These are phyloP conservation scores for Waitea zeae DNA, from an alignment of 1,284 basidiomycete genomes.

Conservation along the genomic window DNA sequence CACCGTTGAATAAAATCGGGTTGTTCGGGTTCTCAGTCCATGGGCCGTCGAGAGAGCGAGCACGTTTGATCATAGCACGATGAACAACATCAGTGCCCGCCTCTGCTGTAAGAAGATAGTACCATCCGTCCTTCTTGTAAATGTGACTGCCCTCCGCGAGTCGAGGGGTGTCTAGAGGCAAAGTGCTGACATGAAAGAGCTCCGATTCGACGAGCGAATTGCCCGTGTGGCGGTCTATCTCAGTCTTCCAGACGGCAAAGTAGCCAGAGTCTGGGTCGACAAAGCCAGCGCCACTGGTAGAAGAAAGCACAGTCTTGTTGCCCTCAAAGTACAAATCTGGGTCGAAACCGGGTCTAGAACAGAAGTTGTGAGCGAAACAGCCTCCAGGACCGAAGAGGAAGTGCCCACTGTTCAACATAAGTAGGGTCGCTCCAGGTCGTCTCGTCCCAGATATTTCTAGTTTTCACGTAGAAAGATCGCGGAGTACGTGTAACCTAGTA, in stretches of 20 bases:
- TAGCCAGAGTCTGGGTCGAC: constrained; percentile 6
- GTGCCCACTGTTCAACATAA: neutral
- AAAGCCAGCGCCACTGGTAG: constrained; percentile 2
- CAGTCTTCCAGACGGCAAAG: constrained; percentile 7
- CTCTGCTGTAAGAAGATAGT: constrained; percentile 6
- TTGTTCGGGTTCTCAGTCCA: constrained; percentile 7
- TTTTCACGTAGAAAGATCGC: neutral
- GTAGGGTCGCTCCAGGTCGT: neutral
- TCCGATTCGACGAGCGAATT: constrained; percentile 6
- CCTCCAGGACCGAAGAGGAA: constrained; percentile 5
- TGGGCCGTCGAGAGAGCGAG: constrained; percentile 5
- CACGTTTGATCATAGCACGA: constrained; percentile 5
- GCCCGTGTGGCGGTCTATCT: constrained; percentile 7
- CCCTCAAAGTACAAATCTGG: neutral
- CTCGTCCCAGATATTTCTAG: constrained; percentile 5
- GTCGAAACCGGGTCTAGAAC: neutral
- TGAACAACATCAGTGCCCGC: constrained; percentile 6
- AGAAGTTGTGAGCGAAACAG: too few species aligned
- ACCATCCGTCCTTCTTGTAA: constrained; percentile 5
- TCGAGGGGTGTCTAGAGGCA: constrained; percentile 3
- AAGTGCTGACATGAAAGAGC: constrained; percentile 4
- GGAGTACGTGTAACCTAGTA: neutral
- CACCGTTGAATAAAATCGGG: constrained; percentile 6
- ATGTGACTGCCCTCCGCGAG: constrained; percentile 7
- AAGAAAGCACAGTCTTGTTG: neutral